phyloP scores from a whole-genome alignment of 805 yeast genomes.

The Teunomyces lycoperdinae region DNA sequence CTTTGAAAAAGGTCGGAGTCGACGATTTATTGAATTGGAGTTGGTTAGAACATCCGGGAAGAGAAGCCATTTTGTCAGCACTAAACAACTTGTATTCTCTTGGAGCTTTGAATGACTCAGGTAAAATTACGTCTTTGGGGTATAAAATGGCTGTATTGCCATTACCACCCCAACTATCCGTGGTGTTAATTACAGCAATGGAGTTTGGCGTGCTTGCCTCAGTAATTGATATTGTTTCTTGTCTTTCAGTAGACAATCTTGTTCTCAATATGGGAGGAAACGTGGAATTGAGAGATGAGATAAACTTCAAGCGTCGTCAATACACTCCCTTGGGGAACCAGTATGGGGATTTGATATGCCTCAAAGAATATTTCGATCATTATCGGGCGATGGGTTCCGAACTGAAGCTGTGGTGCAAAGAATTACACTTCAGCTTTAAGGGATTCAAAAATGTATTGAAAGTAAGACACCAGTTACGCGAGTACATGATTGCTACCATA shows the following conservation, averaged over 20 bases:
- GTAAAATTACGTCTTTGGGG: constrained; percentile 79
- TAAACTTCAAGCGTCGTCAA: constrained; percentile 70
- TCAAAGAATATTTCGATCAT: constrained; percentile 72
- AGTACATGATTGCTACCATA: constrained; percentile 57
- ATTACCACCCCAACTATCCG: constrained; percentile 86
- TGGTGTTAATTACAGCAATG: constrained; percentile 73
- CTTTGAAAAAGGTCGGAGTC: constrained; percentile 79
- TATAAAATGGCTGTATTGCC: constrained; percentile 85
- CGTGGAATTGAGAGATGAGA: constrained; percentile 78
- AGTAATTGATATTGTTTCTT: constrained; percentile 86
- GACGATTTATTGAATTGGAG: constrained; percentile 82
- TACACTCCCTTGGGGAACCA: constrained; percentile 67
- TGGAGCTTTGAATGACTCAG: constrained; percentile 74
- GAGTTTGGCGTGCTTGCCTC: constrained; percentile 55
- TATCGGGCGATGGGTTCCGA: constrained; percentile 47
- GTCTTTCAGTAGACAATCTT: constrained; percentile 89
- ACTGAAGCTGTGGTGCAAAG: constrained; percentile 78
- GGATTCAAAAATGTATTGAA: constrained; percentile 76
- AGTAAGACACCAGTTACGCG: constrained; percentile 71
- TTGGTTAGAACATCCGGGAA: constrained; percentile 91
- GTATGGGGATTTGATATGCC: constrained; percentile 79
- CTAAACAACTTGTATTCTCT: constrained; percentile 73
- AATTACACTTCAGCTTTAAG: constrained; percentile 68
- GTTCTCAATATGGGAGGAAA: constrained; percentile 64
- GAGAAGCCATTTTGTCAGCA: constrained; percentile 71